Evolutionary conservation across 164 flowering plant species (phyloP), one percentile per base, ranked within the genome.

Genomic region (Santalum album): DNA sequence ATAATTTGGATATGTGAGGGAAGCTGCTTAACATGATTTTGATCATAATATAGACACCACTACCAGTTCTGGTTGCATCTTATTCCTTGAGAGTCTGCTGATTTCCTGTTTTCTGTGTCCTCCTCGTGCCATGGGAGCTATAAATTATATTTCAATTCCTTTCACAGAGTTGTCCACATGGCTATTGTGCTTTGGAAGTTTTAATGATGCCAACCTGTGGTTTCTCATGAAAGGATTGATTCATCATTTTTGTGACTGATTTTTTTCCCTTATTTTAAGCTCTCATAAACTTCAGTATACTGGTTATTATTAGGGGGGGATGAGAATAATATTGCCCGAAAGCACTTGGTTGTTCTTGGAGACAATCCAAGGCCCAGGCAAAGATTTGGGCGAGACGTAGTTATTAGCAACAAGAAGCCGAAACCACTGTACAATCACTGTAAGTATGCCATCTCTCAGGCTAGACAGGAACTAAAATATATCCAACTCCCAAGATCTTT

Each of bases 361-460:
- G 90, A 73, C 52, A 81, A 77, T 63, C 78, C 84, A 24, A 73
- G 68, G 36, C 78, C 79, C 43, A 69, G 58, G 58, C 63, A 48
- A 24, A 67, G 60, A 53, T 40, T 52, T 26, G 55, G 49, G 55
- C 35, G 40, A 23, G 54, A 46, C 39, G 29, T 17, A 16, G 45
- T 47, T 16, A 27, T 12, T 12, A 43, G 57, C 40, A 75, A 63
- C 34, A 68, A 72, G 67, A 78, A 77, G 57, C 61, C 66, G 57
- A 69, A 39, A 39, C 63, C 72, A 57, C 51, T 59, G 36, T 87
- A 66, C 57, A 83, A 90, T 59, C 84, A 87, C 68, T 90, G 95
- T 90, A 66, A 78, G 90, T 65, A 43, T 53, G 14, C 25, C 20
- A 22, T 57, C 49, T 22, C 25, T 12, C 11, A 11, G 25, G 10